Percentiles rank a stretch among this genome's conserved stretches.
Evolutionary conservation across 192 early-diverging fungal genomes (phyloP).

Genomic region (Lunasporangiospora selenospora): DNA sequence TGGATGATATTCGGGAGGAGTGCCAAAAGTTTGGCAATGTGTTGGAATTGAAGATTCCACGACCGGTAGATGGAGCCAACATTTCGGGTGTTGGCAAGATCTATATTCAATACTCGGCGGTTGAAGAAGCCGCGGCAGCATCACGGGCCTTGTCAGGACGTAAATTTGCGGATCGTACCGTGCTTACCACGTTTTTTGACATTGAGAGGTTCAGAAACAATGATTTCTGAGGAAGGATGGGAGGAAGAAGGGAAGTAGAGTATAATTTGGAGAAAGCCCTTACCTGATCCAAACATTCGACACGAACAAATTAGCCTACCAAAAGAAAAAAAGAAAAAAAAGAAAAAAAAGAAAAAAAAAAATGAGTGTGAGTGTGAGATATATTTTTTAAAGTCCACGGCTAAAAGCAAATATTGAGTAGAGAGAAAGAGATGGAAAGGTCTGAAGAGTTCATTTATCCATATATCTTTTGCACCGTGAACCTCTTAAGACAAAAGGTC

Average conservation of each 20-base stretch:
- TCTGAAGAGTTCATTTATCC: no score
- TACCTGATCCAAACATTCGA: neutral
- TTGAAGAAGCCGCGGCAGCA: conserved; percentile 69
- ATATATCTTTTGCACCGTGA: no score
- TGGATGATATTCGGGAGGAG: conserved; percentile 92
- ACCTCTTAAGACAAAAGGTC: neutral
- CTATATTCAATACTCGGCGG: conserved; percentile 77
- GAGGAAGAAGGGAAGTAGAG: neutral
- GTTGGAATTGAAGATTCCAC: conserved; percentile 83
- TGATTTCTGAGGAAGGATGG: conserved; percentile 57
- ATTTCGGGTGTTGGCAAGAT: conserved; percentile 90
- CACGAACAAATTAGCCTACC: neutral
- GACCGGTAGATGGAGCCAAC: conserved; percentile 62
- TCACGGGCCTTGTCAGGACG: conserved; percentile 87
- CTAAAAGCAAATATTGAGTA: neutral
- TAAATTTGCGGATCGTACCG: conserved; percentile 93
- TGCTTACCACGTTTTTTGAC: conserved; percentile 84
- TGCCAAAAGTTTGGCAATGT: conserved; percentile 88
- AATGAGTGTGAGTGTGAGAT: neutral
- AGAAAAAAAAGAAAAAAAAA: conserved; percentile 5
- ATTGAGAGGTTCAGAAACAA: conserved; percentile 73
- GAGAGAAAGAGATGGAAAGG: neutral
- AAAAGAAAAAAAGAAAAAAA: conserved; percentile 2
- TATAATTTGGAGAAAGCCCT: neutral
- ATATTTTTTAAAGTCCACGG: neutral